A percentile compares a stretch with the other conserved stretches of the same genome.
Evolutionary conservation across 2,329 filamentous ascomycete species (phyloP).

Genomic region (Colletotrichum gloeosporioides): DNA sequence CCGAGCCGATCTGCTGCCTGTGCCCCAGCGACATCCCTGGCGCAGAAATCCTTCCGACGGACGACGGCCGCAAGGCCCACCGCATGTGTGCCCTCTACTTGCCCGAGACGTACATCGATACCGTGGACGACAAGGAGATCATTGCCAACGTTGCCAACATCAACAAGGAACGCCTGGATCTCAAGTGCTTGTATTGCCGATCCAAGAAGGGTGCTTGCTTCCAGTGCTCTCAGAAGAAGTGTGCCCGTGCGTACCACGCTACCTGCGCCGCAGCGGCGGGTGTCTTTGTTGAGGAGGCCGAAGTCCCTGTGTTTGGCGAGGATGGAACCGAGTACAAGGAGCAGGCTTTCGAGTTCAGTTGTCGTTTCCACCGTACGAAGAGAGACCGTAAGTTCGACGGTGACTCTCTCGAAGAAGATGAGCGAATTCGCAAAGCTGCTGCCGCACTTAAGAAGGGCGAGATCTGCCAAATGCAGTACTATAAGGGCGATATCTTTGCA

Average conservation of each 20-base stretch:
- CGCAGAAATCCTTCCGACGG: conserved; percentile 83
- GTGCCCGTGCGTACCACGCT: conserved; percentile 89
- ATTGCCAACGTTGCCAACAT: conserved; percentile 83
- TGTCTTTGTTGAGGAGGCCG: conserved; percentile 87
- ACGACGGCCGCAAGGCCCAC: conserved; percentile 87
- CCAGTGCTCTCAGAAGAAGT: conserved; percentile 95
- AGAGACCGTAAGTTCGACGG: conserved; percentile 77
- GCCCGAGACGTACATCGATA: conserved; percentile 87
- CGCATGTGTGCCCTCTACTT: conserved; percentile 89
- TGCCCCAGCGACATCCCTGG: conserved; percentile 90
- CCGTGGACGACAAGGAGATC: conserved; percentile 71
- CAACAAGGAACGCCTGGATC: conserved; percentile 83
- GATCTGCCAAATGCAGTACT: conserved; percentile 85
- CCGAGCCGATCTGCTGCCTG: conserved; percentile 83
- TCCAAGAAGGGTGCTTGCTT: conserved; percentile 96
- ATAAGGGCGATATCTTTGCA: conserved; percentile 87
- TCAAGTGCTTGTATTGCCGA: conserved; percentile 94
- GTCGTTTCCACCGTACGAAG: conserved; percentile 91
- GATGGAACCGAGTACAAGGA: conserved; percentile 93
- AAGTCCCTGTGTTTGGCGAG: conserved; percentile 85
- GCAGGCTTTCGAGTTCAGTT: conserved; percentile 90
- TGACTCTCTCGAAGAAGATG: conserved; percentile 72
- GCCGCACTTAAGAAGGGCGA: conserved; percentile 73
- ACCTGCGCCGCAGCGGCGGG: conserved; percentile 93
- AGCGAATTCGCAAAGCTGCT: conserved; percentile 72